Base-by-base conservation (phyloP, 2,329 filamentous ascomycete species). In the Pseudogymnoascus sp. region DNA sequence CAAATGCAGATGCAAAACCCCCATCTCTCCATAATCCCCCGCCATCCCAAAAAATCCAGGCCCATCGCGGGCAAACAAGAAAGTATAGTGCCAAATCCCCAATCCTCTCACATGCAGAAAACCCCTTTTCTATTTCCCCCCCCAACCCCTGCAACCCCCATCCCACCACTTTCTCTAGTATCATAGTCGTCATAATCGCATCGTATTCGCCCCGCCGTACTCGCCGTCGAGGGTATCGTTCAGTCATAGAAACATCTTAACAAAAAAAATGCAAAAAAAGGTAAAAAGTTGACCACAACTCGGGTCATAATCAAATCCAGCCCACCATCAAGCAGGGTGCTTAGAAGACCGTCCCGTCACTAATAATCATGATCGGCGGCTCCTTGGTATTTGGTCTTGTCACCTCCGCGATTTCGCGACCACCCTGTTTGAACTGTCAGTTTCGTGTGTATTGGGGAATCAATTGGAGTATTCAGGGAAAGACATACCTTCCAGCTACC, bases 301-400 rank as follows among this genome's bases (percentile, higher is more conserved):
- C 7, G 23, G 23, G 45, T 51, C 45, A 51, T n/a, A 51, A 29
- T 42, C 10, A 29, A 51, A 29, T 16, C 3, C 23, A 51, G 45
- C 23, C 23, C 23, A 29, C 6, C n/a, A 1, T 3, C n/a, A 31
- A n/a, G n/a, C 14, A 4, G 54, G n/a, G 2, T 47, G 42, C 42
- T 37, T 60, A 96, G 75, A 99, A 97, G 68, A 99, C 91, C 23
- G 95, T 97, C 66, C 95, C 95, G 75, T 99, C 95, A 68, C 91
- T 96, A 69, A 96, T 84, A 70, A 97, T 97, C 78, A 97, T 87
- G 73, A 99, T 97, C 4, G 95, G 95, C 34, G 93, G 91, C 74
- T 96, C 91, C 78, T 95, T 96, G 62, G 95, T 97, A 72, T 97
- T 97, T 21, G 95, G 95, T 69, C 95, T 84, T 69, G 91, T 93